phyloP scores from a whole-genome alignment of 148 eudicot genomes.

The Suaeda aralocaspica region DNA sequence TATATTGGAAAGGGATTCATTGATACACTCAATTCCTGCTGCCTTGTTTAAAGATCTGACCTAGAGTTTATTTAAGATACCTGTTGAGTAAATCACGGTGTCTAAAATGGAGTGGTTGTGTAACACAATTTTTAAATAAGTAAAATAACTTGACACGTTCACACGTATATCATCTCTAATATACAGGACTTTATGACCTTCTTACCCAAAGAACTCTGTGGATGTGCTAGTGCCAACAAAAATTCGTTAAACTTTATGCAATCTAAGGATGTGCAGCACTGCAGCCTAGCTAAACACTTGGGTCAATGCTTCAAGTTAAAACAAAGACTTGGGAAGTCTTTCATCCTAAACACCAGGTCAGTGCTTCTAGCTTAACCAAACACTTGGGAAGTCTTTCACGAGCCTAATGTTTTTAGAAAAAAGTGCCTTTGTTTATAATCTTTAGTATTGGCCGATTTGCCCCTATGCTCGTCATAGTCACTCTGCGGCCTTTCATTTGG shows the following conservation, averaged over 20 bases:
- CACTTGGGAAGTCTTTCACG: neutral
- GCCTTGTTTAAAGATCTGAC: neutral
- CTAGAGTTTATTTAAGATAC: no score
- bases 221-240: neutral
- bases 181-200: neutral
- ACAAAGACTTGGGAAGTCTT: no score
- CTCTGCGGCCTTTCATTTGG: no score
- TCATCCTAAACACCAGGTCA: neutral
- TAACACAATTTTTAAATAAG: neutral
- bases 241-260: neutral
- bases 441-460: no score
- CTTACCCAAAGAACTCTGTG: neutral
- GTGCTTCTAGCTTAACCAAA: neutral
- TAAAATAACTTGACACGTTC: neutral
- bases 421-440: neutral
- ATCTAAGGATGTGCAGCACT: neutral
- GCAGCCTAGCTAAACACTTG: neutral
- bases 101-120: neutral
- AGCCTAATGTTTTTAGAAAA: neutral
- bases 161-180: neutral
- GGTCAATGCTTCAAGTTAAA: neutral
- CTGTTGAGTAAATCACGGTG: neutral
- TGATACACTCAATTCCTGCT: neutral
- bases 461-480: neutral
- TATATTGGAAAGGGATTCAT: neutral